Base-by-base conservation (phyloP, 2,329 filamentous ascomycete genomes). In the Fusarium begoniae region DNA sequence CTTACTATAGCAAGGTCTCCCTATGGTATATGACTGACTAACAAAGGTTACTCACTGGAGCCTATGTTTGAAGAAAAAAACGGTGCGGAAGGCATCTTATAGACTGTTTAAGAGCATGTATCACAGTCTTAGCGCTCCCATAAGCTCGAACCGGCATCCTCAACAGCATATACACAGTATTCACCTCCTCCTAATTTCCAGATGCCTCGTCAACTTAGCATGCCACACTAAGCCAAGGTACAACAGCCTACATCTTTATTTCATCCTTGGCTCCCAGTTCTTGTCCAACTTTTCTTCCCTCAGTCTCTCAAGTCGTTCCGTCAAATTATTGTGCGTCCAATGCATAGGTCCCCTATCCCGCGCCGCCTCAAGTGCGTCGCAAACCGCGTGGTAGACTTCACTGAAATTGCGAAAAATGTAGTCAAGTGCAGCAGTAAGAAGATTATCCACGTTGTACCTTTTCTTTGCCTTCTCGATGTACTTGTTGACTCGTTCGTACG, bases 331-430 rank as follows among this genome's bases (percentile, higher is more conserved):
- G 18, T 70, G 70, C 18, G 70, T 77, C 75, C 75, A 78, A 45
- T 50, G 62, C 20, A 54, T 45, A 60, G 74, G 72, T 7, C 74
- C 75, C 32, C 54, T 66, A 41, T 69, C 66, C 24, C 74, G 63
- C 41, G 75, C 74, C 37, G 44, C 69, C 44, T 78, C 72, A 37
- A 77, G 62, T 24, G 66, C 65, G 28, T 77, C 63, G 54, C 75
- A 77, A 47, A 78, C 63, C 14, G 58, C 47, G 45, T 69, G 56
- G 41, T 78, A 77, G 20, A 74, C 61, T 38, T 65, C 62, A 22
- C 65, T 50, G 30, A 77, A 77, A 35, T 77, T 77, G 14, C 75
- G 72, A 63, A 65, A 78, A 35, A 75, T 68, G 47, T 75, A 77
- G 26, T 78, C 74, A 40, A 78, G 64, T 35, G 72, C 66, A 32